Conservation (phyloP, 164 flowering plant genomes). For the Echeveria elegans region DNA sequence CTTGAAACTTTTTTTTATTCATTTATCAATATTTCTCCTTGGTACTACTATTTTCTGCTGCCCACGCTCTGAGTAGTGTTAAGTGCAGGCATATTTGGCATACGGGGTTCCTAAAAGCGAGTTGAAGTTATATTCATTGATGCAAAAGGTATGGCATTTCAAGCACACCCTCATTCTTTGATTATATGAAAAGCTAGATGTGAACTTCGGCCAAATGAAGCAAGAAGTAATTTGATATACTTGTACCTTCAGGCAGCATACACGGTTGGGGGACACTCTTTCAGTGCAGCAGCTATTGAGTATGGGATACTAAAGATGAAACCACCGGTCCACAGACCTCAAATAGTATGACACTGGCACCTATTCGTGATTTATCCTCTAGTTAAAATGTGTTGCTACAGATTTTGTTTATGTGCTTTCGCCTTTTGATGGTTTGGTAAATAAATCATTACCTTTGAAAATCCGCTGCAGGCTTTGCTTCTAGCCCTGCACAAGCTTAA, state of each 20-base stretch:
- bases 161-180: neutral
- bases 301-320: constrained; percentile 69
- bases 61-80: too few relatives aligned
- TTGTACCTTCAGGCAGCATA: constrained; percentile 56
- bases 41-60: too few relatives aligned
- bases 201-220: neutral
- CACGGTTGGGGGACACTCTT: constrained; percentile 68
- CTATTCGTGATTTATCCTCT: neutral
- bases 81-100: constrained; percentile 66
- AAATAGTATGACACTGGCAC: constrained; percentile 36
- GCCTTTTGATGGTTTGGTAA: too few relatives aligned
- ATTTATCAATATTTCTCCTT: neutral
- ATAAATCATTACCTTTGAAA: neutral
- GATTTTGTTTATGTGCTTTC: neutral
- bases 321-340: constrained; percentile 73
- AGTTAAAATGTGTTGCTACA: neutral
- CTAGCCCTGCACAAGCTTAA: constrained; percentile 69
- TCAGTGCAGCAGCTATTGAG: constrained; percentile 66
- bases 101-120: constrained; percentile 79
- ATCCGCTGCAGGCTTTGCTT: constrained; percentile 45
- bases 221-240: neutral
- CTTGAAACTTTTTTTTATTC: constrained; percentile 1
- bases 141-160: constrained; percentile 55
- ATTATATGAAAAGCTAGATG: neutral
- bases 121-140: constrained; percentile 63